A percentile compares a stretch with the other conserved stretches of the same genome.
Conservation (phyloP, 2,329 filamentous ascomycete genomes). For the Trichoderma hamatum region DNA sequence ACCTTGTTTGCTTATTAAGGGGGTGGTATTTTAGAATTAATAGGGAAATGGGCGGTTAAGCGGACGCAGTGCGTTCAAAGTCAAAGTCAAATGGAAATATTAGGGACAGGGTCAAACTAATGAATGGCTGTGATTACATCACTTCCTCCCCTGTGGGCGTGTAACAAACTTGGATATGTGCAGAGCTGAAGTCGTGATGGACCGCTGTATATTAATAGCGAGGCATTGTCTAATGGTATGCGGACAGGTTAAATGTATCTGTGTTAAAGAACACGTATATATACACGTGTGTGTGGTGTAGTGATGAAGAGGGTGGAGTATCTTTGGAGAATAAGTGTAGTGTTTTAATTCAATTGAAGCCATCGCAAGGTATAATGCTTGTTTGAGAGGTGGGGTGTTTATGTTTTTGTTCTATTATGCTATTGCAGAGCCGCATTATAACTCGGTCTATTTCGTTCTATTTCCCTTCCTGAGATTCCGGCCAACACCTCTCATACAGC, state of each 20-base stretch:
- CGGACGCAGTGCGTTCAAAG: background rate
- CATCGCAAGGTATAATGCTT: background rate
- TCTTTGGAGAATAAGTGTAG: background rate
- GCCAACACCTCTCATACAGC: slow-evolving; percentile 42
- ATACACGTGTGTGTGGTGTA: background rate
- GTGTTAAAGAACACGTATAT: background rate
- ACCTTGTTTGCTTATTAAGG: background rate
- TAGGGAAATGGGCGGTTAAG: background rate
- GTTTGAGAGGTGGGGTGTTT: background rate
- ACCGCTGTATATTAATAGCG: background rate
- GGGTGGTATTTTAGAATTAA: background rate
- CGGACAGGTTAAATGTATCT: background rate
- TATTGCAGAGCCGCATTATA: background rate
- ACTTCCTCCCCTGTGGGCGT: background rate
- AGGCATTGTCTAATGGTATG: background rate
- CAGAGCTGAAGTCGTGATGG: background rate
- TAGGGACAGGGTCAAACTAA: background rate
- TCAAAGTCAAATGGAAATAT: background rate
- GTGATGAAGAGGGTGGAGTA: background rate
- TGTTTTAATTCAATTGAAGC: background rate
- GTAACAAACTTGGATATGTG: background rate
- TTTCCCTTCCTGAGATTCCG: background rate
- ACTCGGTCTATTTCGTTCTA: background rate
- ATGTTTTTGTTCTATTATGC: background rate
- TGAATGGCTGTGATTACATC: background rate